Evolutionary conservation across 176 grass and related monocot species (phyloP), one percentile per base, ranked within the genome.

Genomic region (Otatea glauca): DNA sequence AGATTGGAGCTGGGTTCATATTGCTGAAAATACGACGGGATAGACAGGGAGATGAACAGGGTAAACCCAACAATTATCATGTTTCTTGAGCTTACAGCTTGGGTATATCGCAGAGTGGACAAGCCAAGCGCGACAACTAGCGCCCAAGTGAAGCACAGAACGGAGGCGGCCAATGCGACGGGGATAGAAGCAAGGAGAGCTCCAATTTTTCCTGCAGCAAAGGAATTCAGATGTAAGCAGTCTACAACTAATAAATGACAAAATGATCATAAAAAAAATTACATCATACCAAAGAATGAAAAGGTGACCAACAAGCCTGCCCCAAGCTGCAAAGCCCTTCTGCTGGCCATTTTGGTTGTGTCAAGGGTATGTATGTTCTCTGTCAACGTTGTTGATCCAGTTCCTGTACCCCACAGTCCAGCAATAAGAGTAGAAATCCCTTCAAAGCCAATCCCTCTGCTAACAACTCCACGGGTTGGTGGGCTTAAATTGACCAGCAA

Each of bases 41-140:
- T 83, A 1, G 96, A 96, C 42, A 99, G 61, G 66, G 96, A 99
- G 53, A 99, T 96, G 76, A 99, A 99, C 37, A 99, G 86, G 21
- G 96, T 99, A 87, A 99, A 99, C 24, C 93, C 96, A 10, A 99
- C 89, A n/a, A 99, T 99, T 86, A 99, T 96, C 83, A 99, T 92
- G 84, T 99, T 99, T 20, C 96, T 95, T n/a, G 96, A 96, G 83
- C 96, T 99, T 72, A 78, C 93, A 51, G 93, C 92, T 90, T 96
- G 88, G 70, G 93, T 99, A 81, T 99, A 99, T 32, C 94, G 88
- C 78, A 99, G 59, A 61, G 91, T 99, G 74, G 93, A 94, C 58
- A 94, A 83, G 27, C 93, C 96, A 34, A 96, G 92, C 17, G 96
- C 91, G 1, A 96, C 91, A 71, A 92, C 90, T 70, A 99, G 81